Evolutionary conservation across 179 eudicot species (phyloP).

Genomic region (Beta lomatogona): DNA sequence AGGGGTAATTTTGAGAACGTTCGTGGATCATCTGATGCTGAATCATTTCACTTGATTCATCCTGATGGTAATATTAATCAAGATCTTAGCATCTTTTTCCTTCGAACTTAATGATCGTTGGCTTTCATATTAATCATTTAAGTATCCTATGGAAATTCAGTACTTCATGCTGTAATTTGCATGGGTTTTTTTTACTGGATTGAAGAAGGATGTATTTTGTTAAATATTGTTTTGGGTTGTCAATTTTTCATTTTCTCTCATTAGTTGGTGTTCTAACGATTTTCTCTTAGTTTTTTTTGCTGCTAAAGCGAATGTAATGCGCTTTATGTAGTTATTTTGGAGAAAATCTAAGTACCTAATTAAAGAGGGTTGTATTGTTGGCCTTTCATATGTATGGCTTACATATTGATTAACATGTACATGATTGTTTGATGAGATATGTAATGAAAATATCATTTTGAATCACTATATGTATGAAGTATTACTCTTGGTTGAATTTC

Average conservation of each 20-base stretch:
- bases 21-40: conserved; percentile 48
- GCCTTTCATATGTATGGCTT: conserved; percentile 11
- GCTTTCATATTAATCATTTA: neutral
- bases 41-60: conserved; percentile 60
- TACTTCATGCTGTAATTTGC: neutral
- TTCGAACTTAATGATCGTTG: conserved; percentile 35
- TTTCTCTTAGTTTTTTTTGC: conserved; percentile 5
- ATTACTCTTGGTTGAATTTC: too few relatives aligned
- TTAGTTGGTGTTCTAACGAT: neutral
- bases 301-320: neutral
- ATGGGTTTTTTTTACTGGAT: neutral
- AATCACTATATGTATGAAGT: too few relatives aligned
- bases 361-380: conserved; percentile 12
- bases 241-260: conserved; percentile 1
- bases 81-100: conserved; percentile 64
- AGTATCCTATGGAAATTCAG: neutral
- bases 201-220: neutral
- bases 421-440: neutral
- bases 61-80: conserved; percentile 62
- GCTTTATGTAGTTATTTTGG: conserved; percentile 21
- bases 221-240: conserved; percentile 1
- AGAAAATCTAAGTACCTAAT: conserved; percentile 2
- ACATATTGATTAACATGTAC: conserved; percentile 10
- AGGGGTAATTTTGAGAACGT: conserved; percentile 54
- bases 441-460: neutral